These are phyloP conservation scores for Irpex rosettiformis DNA, from an alignment of 1,284 basidiomycete genomes.

Conservation along the genomic window DNA sequence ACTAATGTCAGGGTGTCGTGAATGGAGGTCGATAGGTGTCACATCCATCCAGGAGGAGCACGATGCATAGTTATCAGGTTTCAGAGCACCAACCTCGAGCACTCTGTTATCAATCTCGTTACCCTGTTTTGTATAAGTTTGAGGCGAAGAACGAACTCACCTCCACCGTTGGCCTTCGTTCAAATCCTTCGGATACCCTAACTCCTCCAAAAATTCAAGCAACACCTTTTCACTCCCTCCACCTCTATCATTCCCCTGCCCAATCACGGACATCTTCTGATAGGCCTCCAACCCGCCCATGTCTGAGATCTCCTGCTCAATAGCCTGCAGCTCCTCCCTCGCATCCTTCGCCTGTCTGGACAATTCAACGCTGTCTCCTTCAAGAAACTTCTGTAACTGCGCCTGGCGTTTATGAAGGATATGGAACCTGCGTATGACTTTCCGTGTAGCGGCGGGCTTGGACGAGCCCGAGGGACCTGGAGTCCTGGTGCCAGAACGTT, in stretches of 20 bases:
- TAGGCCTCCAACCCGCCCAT: constrained; percentile 78
- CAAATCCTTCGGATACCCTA: constrained; percentile 35
- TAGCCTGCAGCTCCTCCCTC: constrained; percentile 37
- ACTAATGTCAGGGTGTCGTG: constrained; percentile 71
- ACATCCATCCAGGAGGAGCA: constrained; percentile 69
- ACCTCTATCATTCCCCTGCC: constrained; percentile 76
- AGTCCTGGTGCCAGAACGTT: neutral
- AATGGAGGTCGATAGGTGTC: constrained; percentile 77
- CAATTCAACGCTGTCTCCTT: constrained; percentile 5
- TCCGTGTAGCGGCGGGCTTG: constrained; percentile 54
- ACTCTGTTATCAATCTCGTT: constrained; percentile 44
- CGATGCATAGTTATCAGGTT: constrained; percentile 72
- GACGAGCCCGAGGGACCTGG: constrained; percentile 26
- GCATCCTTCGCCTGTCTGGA: constrained; percentile 9
- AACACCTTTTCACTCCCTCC: constrained; percentile 83
- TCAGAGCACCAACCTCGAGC: constrained; percentile 84
- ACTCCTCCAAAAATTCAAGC: constrained; percentile 67
- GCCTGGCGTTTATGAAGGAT: constrained; percentile 59
- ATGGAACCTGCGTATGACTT: constrained; percentile 68
- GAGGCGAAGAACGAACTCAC: constrained; percentile 7
- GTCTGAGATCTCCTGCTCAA: constrained; percentile 58
- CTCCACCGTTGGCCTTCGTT: constrained; percentile 23
- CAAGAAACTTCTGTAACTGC: constrained; percentile 37
- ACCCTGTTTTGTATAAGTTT: neutral
- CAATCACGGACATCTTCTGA: constrained; percentile 77